Percentiles rank a stretch among this genome's conserved stretches.
Conservation (phyloP, 179 eudicot genomes). For the Dionaea muscipula region DNA sequence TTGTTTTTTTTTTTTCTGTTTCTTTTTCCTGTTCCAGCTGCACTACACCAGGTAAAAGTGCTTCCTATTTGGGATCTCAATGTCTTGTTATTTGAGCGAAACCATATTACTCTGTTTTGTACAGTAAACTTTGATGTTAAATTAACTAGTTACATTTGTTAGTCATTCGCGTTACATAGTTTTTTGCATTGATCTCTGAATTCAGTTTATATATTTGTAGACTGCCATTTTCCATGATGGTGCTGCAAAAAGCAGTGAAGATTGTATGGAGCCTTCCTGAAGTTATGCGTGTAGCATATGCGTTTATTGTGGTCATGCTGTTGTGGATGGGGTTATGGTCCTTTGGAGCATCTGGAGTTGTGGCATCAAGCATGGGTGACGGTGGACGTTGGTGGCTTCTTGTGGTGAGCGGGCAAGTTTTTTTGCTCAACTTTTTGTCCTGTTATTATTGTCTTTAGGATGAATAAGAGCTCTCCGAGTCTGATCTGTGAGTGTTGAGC, state of each 20-base stretch:
- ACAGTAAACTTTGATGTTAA: no score
- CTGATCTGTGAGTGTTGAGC: not conserved
- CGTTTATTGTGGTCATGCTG: slow-evolving; percentile 71
- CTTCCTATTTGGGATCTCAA: no score
- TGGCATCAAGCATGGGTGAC: slow-evolving; percentile 79
- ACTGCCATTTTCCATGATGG: slow-evolving; percentile 88
- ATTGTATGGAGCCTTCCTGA: slow-evolving; percentile 89
- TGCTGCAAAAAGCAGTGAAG: slow-evolving; percentile 82
- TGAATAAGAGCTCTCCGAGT: not conserved
- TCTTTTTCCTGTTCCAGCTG: no score
- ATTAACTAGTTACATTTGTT: no score
- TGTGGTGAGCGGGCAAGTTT: slow-evolving; percentile 99
- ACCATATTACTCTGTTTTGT: no score
- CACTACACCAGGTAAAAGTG: no score
- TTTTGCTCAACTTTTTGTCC: slow-evolving; percentile 27
- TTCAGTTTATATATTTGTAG: slow-evolving; percentile 17
- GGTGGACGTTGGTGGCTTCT: slow-evolving; percentile 97
- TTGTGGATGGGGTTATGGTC: slow-evolving; percentile 88
- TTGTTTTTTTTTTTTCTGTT: not conserved
- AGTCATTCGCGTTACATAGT: no score
- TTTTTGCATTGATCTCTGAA: not conserved
- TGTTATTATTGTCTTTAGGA: not conserved
- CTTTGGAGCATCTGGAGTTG: slow-evolving; percentile 91
- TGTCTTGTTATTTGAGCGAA: no score
- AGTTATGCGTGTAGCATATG: slow-evolving; percentile 64